Base-by-base conservation (phyloP, 495 filamentous ascomycete species). In the Sporormia fimetaria region DNA sequence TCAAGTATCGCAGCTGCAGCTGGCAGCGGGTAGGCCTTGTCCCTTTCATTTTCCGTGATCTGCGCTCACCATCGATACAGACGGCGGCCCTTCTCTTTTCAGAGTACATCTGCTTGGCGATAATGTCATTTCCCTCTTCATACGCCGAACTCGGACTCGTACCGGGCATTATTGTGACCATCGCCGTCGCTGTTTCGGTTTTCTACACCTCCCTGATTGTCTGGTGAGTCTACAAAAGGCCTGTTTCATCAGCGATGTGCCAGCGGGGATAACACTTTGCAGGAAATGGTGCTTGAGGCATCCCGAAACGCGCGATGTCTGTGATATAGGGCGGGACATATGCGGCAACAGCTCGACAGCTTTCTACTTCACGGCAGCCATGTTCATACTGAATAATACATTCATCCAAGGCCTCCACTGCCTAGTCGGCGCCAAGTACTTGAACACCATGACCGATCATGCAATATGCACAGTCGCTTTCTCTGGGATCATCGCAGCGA, bases 61-160 rank as follows among this genome's bases (percentile, higher is more conserved):
- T 14, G 27, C 18, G 27, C 22, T 39, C n/a, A 31, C 30, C 16
- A 14, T 8, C 12, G 9, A 3, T 2, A 15, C 32, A 87, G 81
- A 92, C 84, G 35, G 83, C 84, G 3, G 83, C 81, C 8, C 59
- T 92, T 47, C 74, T 93, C 36, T 90, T 93, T 62, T 84, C 81
- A 6, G 85, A 93, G 62, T 93, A 93, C 52, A 93, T 93, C 36
- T 92, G 84, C 62, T 60, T 93, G 67, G 84, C 85, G 25, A 93
- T 92, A 54, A 93, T 93, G 85, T 87, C 81, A 15, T 92, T 92
- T 56, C 85, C 85, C 1, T 90, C 79, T 68, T 87, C 83, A 0
- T 93, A 93, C 63, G 83, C 83, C 6, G 66, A 86, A 24, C 70
- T 93, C 15, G 85, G 85, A 7, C 69, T 93, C 18, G 82, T 90